Evolutionary conservation across 2,329 filamentous ascomycete genomes (phyloP).

Genomic region (Exophiala mesophila): DNA sequence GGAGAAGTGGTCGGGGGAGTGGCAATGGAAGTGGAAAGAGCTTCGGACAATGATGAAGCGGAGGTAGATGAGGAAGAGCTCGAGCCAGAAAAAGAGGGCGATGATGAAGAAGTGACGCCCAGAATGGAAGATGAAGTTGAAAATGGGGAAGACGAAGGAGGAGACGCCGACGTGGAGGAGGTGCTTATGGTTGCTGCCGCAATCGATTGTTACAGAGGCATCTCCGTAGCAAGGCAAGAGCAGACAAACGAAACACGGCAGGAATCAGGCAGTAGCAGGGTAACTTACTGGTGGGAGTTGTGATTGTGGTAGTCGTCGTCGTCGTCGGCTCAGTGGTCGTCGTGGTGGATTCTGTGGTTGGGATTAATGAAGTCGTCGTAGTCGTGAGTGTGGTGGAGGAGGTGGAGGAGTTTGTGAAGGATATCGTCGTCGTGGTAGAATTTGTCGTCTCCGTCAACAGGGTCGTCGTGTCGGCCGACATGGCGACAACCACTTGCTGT

Average conservation of each 20-base stretch:
- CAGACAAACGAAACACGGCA: too few species aligned
- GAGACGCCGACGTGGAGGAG: not conserved
- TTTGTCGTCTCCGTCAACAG: not conserved
- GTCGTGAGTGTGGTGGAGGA: slow-evolving; percentile 2
- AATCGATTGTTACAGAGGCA: too few species aligned
- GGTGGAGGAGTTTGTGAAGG: not conserved
- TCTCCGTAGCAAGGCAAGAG: too few species aligned
- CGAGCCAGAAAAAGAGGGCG: too few species aligned
- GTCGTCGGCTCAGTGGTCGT: slow-evolving; percentile 3
- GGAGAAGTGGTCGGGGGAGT: too few species aligned
- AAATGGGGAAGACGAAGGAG: slow-evolving; percentile 3
- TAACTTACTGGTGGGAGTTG: not conserved
- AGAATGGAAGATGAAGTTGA: slow-evolving; percentile 3
- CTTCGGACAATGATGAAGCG: too few species aligned
- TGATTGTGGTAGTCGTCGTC: slow-evolving; percentile 5
- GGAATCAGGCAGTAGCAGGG: not conserved
- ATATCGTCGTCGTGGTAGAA: slow-evolving; percentile 1
- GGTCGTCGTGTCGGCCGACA: slow-evolving; percentile 1
- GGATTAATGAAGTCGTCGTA: not conserved
- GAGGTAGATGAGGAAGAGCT: too few species aligned
- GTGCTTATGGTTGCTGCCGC: not conserved
- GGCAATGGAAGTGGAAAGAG: too few species aligned
- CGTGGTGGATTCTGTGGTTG: slow-evolving; percentile 1
- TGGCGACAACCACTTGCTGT: too few species aligned
- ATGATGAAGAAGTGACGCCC: too few species aligned